Evolutionary conservation across 1,139 yeast species (phyloP), one percentile per base, ranked within the genome.

Genomic region (Lodderomyces jiufengensis): DNA sequence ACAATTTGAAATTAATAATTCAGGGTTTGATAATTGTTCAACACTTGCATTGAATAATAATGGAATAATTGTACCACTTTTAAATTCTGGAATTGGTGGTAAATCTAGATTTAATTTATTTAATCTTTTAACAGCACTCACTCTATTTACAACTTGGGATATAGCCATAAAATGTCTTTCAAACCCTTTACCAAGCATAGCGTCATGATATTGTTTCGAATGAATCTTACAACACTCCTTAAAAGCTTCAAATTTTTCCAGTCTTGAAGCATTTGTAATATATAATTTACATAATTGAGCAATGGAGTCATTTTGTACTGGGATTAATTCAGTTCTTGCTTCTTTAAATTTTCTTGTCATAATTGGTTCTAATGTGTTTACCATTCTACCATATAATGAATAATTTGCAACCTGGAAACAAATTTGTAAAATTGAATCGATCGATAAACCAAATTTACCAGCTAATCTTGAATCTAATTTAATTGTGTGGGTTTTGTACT

Each of bases 121-220:
- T 40, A 80, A 62, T 25, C 61, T 56, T 6, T 63, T 50, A 3
- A 61, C 53, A 7, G 65, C 61, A 23, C 46, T 44, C 1, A 64
- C 64, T 24, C 57, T 52, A 33, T 58, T 57, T 20, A 61, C 48
- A 5, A 67, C 58, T 32, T 80, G 78, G 31, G 76, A 65, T 36
- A 84, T 61, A 0, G 87, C 80, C 47, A 77, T 74, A 43, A 81
- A 65, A 57, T 83, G 90, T 46, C 87, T 70, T 53, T 82, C 88
- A 51, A 79, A 83, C 0, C 90, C 88, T 36, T 63, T 55, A 2
- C 92, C 92, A 24, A 59, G 52, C 63, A 78, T 70, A 0, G 85
- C 83, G 32, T 59, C 63, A 16, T 55, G 65, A 37, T 78, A 70
- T 42, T 67, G 73, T 15, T 53, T 51, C 2, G 69, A 60, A 52